Evolutionary conservation across 768 basidiomycete species (phyloP), one percentile per base, ranked within the genome.

Genomic region (Leccinum truebloodii): DNA sequence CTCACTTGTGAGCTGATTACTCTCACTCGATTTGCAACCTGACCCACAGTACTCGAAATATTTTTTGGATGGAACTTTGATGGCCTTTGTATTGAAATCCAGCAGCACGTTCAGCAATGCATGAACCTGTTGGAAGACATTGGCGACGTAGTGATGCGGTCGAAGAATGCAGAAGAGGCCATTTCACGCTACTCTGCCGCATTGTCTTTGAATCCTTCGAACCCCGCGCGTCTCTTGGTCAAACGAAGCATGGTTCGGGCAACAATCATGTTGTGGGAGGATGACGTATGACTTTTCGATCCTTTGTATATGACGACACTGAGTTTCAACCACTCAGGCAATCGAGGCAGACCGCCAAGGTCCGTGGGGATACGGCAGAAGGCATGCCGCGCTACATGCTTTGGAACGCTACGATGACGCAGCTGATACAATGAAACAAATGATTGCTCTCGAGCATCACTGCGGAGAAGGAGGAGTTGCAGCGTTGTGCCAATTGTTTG

Each of bases 31-130:
- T 8, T 10, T 6, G 8, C 18, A 18, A 41, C 18, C 4, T 30
- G 20, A 57, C 12, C 10, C 24, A 57, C 16, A 7, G 16, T 22
- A 1, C 14, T 58, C 28, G 28, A 28, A 52, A 64, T 49, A 49
- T 60, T 2, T 2, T 60, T 63, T 22, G 65, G 58, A 2, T 66
- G 61, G 65, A n/a, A 54, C 14, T 59, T 66, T 46, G 61, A 67
- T 4, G 18, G 34, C 18, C 58, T 59, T 7, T 3, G 14, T 2
- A 1, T 20, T 12, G 46, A 32, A 6, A 48, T 59, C 24, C 49
- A 51, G 10, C 3, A 32, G 8, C 50, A 22, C 0, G n/a, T 63
- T 44, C 30, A 6, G 44, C 26, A 35, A 3, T 52, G 56, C 18
- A 3, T 48, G 9, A 24, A 6, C 18, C 4, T 9, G 1, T 12